These are phyloP conservation scores for Phycomyces blakesleeanus DNA, from an alignment of 192 early-diverging fungal species.

Conservation along the genomic window DNA sequence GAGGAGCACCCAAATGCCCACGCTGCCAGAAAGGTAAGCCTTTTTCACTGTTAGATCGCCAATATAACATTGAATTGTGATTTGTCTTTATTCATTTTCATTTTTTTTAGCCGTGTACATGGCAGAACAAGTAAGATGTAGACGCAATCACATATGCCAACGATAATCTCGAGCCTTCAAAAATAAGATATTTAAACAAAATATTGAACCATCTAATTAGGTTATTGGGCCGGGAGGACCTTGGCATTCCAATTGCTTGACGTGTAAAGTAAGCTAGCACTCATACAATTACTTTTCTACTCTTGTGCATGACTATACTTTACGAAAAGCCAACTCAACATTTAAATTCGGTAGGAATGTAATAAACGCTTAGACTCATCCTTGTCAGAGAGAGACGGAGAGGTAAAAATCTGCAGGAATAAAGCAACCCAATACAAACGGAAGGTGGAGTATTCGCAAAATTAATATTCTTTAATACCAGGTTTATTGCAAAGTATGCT, in stretches of 20 bases:
- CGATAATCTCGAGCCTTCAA: neutral
- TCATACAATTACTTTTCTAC: neutral
- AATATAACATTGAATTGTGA: neutral
- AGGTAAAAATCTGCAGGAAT: conserved; percentile 38
- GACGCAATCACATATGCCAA: too few relatives aligned
- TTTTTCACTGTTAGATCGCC: neutral
- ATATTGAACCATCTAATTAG: conserved; percentile 17
- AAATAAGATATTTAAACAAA: too few relatives aligned
- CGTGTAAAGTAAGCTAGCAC: conserved; percentile 21
- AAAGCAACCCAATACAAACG: too few relatives aligned
- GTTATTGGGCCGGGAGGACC: conserved; percentile 35
- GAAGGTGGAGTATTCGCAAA: too few relatives aligned
- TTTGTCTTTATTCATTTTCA: neutral
- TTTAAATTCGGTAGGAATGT: conserved; percentile 42
- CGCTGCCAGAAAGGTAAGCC: conserved; percentile 43
- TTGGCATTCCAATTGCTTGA: conserved; percentile 34
- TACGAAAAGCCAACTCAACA: neutral
- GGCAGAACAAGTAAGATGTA: conserved; percentile 42
- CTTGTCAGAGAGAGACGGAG: conserved; percentile 49
- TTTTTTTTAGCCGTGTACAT: conserved; percentile 41
- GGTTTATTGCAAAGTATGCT: conserved; percentile 57
- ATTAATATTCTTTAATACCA: too few relatives aligned
- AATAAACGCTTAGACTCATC: conserved; percentile 54
- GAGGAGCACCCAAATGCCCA: conserved; percentile 45
- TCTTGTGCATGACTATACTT: neutral